A percentile compares a stretch with the other conserved stretches of the same genome.
These are phyloP conservation scores for Cystobasidium onofrii DNA, from an alignment of 768 basidiomycete genomes.

Conservation along the genomic window DNA sequence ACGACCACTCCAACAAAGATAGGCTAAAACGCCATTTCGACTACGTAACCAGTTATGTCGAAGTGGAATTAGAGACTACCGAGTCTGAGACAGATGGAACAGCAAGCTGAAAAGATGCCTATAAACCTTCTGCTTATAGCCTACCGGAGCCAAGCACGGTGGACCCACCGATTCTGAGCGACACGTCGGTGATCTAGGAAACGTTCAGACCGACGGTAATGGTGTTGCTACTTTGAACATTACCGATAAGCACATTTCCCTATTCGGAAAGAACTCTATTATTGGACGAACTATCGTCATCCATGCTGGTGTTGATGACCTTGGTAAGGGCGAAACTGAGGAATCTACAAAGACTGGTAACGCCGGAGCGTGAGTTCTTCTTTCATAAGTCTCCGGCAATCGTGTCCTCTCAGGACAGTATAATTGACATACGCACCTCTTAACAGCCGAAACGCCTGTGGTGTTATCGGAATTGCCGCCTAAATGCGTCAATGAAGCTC, in stretches of 20 bases:
- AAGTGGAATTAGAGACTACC: too few species aligned
- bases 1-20: too few species aligned
- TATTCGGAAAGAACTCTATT: constrained; percentile 62
- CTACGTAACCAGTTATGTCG: too few species aligned
- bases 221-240: constrained; percentile 58
- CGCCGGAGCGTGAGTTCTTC: constrained; percentile 49
- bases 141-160: constrained; percentile 59
- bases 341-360: constrained; percentile 73
- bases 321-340: constrained; percentile 60
- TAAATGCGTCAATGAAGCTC: constrained; percentile 16
- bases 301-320: constrained; percentile 60
- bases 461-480: constrained; percentile 58
- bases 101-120: too few species aligned
- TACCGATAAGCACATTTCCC: constrained; percentile 56
- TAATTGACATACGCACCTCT: not conserved
- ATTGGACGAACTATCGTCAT: constrained; percentile 69
- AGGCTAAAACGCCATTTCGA: too few species aligned
- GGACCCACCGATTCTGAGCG: constrained; percentile 54
- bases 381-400: too few species aligned
- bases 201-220: constrained; percentile 56
- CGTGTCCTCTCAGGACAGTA: not conserved
- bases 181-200: constrained; percentile 62
- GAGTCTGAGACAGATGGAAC: too few species aligned
- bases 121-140: constrained; percentile 41
- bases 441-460: constrained; percentile 63